Conservation (phyloP, 2,329 filamentous ascomycete genomes). For the Curvularia verruculosa region DNA sequence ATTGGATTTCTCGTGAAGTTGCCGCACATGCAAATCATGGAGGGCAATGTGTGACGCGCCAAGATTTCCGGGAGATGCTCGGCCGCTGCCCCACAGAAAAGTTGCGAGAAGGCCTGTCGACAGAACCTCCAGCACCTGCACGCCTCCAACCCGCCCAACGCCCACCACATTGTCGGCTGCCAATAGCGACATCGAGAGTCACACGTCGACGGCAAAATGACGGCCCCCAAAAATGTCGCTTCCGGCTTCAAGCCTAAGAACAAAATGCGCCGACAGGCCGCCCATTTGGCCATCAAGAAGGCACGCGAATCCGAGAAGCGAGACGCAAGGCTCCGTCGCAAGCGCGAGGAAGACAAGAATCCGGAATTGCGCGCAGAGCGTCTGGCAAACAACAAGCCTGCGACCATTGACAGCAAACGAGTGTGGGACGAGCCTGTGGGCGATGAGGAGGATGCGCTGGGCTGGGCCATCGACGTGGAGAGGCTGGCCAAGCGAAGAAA, state of each 20-base stretch:
- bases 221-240: constrained; percentile 56
- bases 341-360: constrained; percentile 84
- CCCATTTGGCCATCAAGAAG: constrained; percentile 82
- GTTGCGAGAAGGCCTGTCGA: constrained; percentile 11
- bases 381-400: constrained; percentile 76
- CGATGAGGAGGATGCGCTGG: constrained; percentile 52
- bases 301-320: constrained; percentile 74
- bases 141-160: not conserved
- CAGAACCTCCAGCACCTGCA: not conserved
- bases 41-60: constrained; percentile 10
- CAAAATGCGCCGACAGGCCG: constrained; percentile 77
- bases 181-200: constrained; percentile 18
- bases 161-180: not conserved
- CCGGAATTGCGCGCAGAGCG: constrained; percentile 76
- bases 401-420: constrained; percentile 56
- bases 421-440: constrained; percentile 74
- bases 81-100: constrained; percentile 23
- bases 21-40: constrained; percentile 1
- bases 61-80: constrained; percentile 13
- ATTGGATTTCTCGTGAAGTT: constrained; percentile 15
- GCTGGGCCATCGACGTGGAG: constrained; percentile 54
- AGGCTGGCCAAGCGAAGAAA: constrained; percentile 53
- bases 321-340: constrained; percentile 76
- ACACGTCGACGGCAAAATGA: constrained; percentile 50
- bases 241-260: constrained; percentile 67